A percentile compares a stretch with the other conserved stretches of the same genome.
phyloP scores from a whole-genome alignment of 495 filamentous ascomycete genomes.

The Sordaria brevicollis region DNA sequence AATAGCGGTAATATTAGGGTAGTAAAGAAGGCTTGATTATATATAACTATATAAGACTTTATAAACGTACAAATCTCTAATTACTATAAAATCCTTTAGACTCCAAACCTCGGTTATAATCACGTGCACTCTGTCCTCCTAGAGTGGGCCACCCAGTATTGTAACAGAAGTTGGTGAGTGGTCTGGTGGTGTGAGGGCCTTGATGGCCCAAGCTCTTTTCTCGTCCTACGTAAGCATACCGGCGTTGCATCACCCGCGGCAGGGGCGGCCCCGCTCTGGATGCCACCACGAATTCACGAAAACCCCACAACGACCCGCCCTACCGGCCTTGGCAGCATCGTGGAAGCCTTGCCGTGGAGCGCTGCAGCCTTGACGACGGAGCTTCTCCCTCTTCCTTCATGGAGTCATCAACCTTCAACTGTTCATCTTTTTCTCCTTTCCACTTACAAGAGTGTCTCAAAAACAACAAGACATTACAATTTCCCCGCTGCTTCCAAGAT shows the following conservation, averaged over 20 bases:
- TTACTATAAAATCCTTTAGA: no score
- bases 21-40: no score
- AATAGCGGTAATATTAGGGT: no score
- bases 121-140: no score
- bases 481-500: background rate
- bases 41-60: no score
- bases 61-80: no score
- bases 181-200: background rate
- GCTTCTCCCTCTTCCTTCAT: background rate
- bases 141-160: no score
- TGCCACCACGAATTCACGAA: background rate
- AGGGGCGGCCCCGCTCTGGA: background rate
- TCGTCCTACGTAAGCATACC: background rate
- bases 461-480: background rate
- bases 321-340: background rate
- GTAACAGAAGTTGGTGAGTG: no score
- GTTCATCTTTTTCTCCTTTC: background rate
- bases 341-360: background rate
- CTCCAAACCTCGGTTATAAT: no score
- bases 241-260: background rate
- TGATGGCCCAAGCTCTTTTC: background rate
- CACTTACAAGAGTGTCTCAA: background rate
- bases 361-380: background rate
- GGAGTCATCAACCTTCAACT: background rate
- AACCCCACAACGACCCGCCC: background rate